Conservation (phyloP, 495 filamentous ascomycete species). For the Neurospora sp. region DNA sequence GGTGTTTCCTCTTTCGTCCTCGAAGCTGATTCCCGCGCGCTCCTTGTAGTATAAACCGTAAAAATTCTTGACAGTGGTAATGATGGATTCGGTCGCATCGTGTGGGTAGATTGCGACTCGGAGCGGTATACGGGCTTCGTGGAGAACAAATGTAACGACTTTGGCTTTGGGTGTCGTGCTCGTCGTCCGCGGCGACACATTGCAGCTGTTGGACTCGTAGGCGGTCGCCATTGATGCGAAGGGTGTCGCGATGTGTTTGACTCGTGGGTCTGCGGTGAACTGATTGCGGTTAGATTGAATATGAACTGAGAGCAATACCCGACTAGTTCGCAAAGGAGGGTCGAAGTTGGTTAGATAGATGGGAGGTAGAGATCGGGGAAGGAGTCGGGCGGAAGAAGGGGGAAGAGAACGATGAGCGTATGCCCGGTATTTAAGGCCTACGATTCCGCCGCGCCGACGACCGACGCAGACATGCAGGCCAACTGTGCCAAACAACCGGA, state of each 20-base stretch:
- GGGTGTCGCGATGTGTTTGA: not conserved
- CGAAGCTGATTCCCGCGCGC: slow-evolving; percentile 64
- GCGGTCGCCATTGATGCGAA: slow-evolving; percentile 12
- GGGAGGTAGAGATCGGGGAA: not conserved
- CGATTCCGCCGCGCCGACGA: not conserved
- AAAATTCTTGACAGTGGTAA: slow-evolving; percentile 95
- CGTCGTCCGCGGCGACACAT: slow-evolving; percentile 38
- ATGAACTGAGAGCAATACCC: not conserved
- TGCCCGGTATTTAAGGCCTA: not conserved
- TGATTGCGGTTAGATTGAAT: not conserved
- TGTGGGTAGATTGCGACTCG: slow-evolving; percentile 85
- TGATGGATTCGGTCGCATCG: slow-evolving; percentile 91
- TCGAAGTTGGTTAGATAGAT: not conserved
- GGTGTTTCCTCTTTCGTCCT: slow-evolving; percentile 74
- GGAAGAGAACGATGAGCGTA: not conserved
- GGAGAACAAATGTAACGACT: slow-evolving; percentile 75
- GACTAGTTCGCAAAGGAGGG: not conserved
- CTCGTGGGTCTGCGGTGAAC: not conserved
- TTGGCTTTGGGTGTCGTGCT: slow-evolving; percentile 61
- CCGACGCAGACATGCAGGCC: not conserved
- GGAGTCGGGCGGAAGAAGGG: not conserved
- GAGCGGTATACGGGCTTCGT: slow-evolving; percentile 74
- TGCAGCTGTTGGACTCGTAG: slow-evolving; percentile 18
- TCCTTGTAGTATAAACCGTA: slow-evolving; percentile 73
- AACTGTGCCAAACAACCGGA: slow-evolving; percentile 6